These are phyloP conservation scores for Lactuca sativa DNA, from an alignment of 129 eudicot genomes.

Conservation along the genomic window DNA sequence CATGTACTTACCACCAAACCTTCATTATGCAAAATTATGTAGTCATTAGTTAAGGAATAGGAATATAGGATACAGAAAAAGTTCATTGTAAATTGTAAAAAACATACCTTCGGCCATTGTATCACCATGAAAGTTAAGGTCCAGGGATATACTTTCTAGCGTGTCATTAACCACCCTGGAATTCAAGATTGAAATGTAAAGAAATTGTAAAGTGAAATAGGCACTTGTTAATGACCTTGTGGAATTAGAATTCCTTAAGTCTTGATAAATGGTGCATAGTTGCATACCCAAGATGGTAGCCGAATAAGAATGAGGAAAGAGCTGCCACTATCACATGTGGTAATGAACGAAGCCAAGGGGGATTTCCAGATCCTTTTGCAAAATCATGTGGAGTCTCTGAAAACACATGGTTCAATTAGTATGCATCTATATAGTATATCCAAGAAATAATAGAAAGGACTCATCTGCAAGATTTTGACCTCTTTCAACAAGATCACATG, in stretches of 20 bases:
- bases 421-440: constrained; percentile 13
- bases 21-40: constrained; percentile 30
- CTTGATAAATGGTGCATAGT: constrained; percentile 22
- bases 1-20: constrained; percentile 94
- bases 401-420: constrained; percentile 19
- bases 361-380: constrained; percentile 60
- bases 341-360: constrained; percentile 70
- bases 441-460: constrained; percentile 11
- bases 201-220: not conserved
- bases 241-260: constrained; percentile 1
- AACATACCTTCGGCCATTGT: constrained; percentile 75
- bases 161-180: constrained; percentile 91
- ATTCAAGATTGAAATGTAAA: constrained; percentile 20
- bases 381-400: constrained; percentile 39
- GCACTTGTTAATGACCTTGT: constrained; percentile 6
- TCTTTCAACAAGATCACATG: constrained; percentile 5
- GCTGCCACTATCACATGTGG: constrained; percentile 89
- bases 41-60: constrained; percentile 2
- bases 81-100: not conserved
- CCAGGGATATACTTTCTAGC: constrained; percentile 69
- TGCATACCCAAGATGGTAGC: constrained; percentile 83
- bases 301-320: constrained; percentile 68
- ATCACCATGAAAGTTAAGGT: constrained; percentile 71
- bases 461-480: constrained; percentile 6
- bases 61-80: constrained; percentile 1